Evolutionary conservation across 177 flowering plant species (phyloP), one percentile per base, ranked within the genome.

Genomic region (Vitis hybrid): DNA sequence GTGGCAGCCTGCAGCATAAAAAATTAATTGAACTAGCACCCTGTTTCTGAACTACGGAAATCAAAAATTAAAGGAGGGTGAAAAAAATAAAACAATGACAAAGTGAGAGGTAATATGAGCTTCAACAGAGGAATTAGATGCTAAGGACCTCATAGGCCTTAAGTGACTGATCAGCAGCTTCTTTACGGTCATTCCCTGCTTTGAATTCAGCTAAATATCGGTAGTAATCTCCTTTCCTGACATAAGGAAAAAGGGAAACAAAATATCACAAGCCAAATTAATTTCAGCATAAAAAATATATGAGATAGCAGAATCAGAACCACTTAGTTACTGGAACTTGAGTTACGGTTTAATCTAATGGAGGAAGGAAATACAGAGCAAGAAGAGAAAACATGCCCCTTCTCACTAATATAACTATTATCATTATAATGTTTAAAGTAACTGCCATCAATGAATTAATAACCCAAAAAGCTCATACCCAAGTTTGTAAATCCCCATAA

Each of bases 141-240:
- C 2, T 38, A 24, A 65, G 57, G 6, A 85, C 89, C 85, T 87
- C 81, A 68, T 87, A 87, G 54, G 89, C 87, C 68, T 82, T 83
- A 11, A 84, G 80, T 9, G 89, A 82, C 64, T 78, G 81, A 62
- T 85, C 85, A 3, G 87, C 87, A 58, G 83, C 86, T 64, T 81
- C 85, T 66, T 81, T 81, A n/a, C 82, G 78, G 24, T 82, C 86
- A 76, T 76, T 70, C 11, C 79, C 86, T 1, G 67, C 0, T 69
- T 84, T 85, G 58, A 87, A 82, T 75, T 87, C 90, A 11, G 87
- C 87, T 17, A 87, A 56, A 62, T 87, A 85, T 18, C 90, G 79
- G 52, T 62, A 82, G 65, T 87, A 87, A 66, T 85, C 87, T 64
- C 86, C 91, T 73, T 87, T 87, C 91, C 90, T 87, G 77, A 11